Conservation (phyloP, 164 flowering plant genomes). For the Stephania japonica region DNA sequence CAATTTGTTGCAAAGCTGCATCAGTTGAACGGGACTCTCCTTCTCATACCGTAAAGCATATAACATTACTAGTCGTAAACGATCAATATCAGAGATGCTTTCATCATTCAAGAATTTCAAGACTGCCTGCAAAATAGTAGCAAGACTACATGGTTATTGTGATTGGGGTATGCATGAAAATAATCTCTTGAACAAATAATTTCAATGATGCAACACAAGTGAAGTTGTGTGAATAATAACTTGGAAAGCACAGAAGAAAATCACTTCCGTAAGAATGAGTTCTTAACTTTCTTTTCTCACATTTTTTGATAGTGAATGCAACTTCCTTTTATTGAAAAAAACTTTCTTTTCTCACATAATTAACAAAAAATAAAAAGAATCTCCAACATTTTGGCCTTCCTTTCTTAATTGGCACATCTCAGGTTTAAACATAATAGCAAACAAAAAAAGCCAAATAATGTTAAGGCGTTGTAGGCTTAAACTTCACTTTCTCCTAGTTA, state of each 20-base stretch:
- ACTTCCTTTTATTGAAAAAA: too few relatives aligned
- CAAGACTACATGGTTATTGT: not conserved
- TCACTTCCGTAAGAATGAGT: not conserved
- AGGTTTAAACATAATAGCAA: not conserved
- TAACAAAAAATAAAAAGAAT: not conserved
- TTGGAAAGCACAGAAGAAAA: not conserved
- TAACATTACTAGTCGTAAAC: conserved; percentile 82
- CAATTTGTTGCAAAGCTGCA: conserved; percentile 94
- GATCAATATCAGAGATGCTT: conserved; percentile 77
- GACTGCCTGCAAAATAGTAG: conserved; percentile 60
- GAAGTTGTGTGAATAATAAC: not conserved
- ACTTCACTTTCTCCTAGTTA: not conserved
- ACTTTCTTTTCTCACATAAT: not conserved
- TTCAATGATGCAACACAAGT: not conserved
- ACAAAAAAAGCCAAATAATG: too few relatives aligned
- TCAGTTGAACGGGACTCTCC: conserved; percentile 94
- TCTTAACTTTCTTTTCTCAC: not conserved
- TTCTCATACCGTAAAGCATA: conserved; percentile 98
- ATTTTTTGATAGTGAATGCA: too few relatives aligned
- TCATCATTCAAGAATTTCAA: conserved; percentile 72
- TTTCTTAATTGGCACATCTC: not conserved
- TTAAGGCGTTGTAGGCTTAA: too few relatives aligned
- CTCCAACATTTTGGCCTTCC: not conserved
- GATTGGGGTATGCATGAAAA: not conserved
- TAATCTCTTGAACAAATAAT: not conserved